Percentiles rank a stretch among this genome's conserved stretches.
These are phyloP conservation scores for Capsicum chinense DNA, from an alignment of 257 asterid genomes.

Conservation along the genomic window DNA sequence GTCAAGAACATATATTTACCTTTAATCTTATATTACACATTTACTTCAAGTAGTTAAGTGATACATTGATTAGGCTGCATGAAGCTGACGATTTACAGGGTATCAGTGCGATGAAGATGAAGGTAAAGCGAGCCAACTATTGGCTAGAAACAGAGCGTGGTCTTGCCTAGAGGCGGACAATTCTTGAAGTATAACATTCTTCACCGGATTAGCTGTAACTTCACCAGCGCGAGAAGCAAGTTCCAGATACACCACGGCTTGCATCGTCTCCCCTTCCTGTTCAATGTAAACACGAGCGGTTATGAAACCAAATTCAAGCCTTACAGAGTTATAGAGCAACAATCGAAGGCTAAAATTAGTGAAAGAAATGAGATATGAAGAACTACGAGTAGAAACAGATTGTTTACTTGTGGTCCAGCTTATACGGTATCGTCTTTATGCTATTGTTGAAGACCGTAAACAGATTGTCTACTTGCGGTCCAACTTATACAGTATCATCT, in stretches of 20 bases:
- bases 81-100: background rate
- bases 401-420: background rate
- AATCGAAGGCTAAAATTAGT: background rate
- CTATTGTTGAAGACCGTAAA: background rate
- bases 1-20: too few relatives aligned
- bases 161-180: slow-evolving; percentile 58
- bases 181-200: slow-evolving; percentile 66
- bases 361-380: background rate
- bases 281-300: slow-evolving; percentile 16
- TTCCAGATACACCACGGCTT: slow-evolving; percentile 91
- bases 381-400: background rate
- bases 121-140: slow-evolving; percentile 67
- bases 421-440: background rate
- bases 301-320: background rate
- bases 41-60: background rate
- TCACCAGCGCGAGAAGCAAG: slow-evolving; percentile 84
- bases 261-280: slow-evolving; percentile 94
- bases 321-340: background rate
- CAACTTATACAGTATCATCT: too few relatives aligned
- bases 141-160: slow-evolving; percentile 61
- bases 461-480: too few relatives aligned
- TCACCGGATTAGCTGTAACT: slow-evolving; percentile 69
- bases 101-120: slow-evolving; percentile 46
- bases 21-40: background rate
- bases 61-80: background rate